These are phyloP conservation scores for Antrodiella citrinella DNA, from an alignment of 768 basidiomycete genomes.

Conservation along the genomic window DNA sequence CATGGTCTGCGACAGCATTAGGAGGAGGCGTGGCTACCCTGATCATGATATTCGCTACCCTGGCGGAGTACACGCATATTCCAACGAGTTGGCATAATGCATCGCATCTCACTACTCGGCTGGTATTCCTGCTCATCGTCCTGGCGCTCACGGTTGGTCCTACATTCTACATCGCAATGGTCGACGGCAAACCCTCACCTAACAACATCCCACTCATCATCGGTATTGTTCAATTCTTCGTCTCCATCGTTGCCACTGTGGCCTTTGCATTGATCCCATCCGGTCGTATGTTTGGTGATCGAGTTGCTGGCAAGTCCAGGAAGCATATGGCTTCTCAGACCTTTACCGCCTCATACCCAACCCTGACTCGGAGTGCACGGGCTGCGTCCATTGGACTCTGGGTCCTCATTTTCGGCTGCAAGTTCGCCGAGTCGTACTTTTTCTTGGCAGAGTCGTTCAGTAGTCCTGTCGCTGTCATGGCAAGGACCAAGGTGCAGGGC, in stretches of 20 bases:
- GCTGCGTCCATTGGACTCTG: slow-evolving; percentile 81
- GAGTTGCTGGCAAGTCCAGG: slow-evolving; percentile 93
- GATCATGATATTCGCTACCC: slow-evolving; percentile 91
- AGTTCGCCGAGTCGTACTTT: slow-evolving; percentile 95
- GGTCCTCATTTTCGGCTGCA: slow-evolving; percentile 93
- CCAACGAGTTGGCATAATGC: slow-evolving; percentile 99
- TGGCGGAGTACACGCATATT: slow-evolving; percentile 94
- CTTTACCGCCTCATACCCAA: slow-evolving; percentile 95
- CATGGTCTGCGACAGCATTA: slow-evolving; percentile 92
- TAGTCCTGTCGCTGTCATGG: slow-evolving; percentile 94
- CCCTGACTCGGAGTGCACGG: slow-evolving; percentile 63
- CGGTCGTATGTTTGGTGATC: slow-evolving; percentile 97
- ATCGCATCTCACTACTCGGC: slow-evolving; percentile 89
- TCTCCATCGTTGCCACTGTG: slow-evolving; percentile 77
- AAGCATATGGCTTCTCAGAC: slow-evolving; percentile 99
- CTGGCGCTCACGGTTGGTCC: slow-evolving; percentile 90
- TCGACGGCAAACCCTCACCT: slow-evolving; percentile 55
- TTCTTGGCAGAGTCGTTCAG: slow-evolving; percentile 97
- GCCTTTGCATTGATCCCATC: slow-evolving; percentile 88
- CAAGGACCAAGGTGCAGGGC: slow-evolving; percentile 85
- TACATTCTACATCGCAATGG: slow-evolving; percentile 85
- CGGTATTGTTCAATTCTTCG: slow-evolving; percentile 88
- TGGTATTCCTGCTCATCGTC: slow-evolving; percentile 86
- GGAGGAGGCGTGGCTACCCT: slow-evolving; percentile 89
- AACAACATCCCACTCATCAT: slow-evolving; percentile 81